A percentile compares a stretch with the other conserved stretches of the same genome.
phyloP scores from a whole-genome alignment of 2,329 filamentous ascomycete species.

The Calycina herbarum region DNA sequence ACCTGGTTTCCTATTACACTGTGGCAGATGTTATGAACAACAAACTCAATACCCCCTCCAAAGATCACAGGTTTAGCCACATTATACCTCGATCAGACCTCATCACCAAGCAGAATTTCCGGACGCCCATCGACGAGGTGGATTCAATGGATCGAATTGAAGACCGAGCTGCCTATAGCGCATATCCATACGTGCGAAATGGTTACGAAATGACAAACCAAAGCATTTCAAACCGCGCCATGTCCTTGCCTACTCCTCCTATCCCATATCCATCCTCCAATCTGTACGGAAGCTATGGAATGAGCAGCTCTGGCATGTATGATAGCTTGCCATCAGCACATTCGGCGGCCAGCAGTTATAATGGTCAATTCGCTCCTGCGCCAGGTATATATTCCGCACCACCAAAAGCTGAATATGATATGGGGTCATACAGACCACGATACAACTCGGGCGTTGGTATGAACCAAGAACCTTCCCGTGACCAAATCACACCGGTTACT shows the following conservation, averaged over 20 bases:
- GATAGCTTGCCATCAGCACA: constrained; percentile 24
- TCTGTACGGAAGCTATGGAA: constrained; percentile 27
- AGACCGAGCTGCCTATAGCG: constrained; percentile 31
- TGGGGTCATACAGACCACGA: constrained; percentile 28
- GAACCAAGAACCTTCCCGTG: constrained; percentile 22
- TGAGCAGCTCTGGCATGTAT: constrained; percentile 26
- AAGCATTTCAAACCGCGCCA: constrained; percentile 30
- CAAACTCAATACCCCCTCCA: constrained; percentile 57
- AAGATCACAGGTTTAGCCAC: constrained; percentile 50
- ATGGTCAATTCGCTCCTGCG: constrained; percentile 26
- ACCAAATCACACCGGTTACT: constrained; percentile 25
- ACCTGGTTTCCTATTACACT: constrained; percentile 86
- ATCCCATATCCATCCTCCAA: constrained; percentile 26
- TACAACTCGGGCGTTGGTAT: constrained; percentile 31
- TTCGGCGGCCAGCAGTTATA: constrained; percentile 20
- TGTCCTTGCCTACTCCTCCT: constrained; percentile 34
- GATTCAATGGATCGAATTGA: constrained; percentile 41
- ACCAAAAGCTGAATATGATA: constrained; percentile 31
- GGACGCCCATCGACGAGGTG: constrained; percentile 62
- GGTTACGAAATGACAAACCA: constrained; percentile 37
- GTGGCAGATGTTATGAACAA: constrained; percentile 70
- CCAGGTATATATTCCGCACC: constrained; percentile 29
- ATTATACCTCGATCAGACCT: constrained; percentile 59
- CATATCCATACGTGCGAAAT: constrained; percentile 27
- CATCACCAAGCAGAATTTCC: constrained; percentile 64